Conservation (phyloP, 345 rosid species). For the Odontarrhena argentea region DNA sequence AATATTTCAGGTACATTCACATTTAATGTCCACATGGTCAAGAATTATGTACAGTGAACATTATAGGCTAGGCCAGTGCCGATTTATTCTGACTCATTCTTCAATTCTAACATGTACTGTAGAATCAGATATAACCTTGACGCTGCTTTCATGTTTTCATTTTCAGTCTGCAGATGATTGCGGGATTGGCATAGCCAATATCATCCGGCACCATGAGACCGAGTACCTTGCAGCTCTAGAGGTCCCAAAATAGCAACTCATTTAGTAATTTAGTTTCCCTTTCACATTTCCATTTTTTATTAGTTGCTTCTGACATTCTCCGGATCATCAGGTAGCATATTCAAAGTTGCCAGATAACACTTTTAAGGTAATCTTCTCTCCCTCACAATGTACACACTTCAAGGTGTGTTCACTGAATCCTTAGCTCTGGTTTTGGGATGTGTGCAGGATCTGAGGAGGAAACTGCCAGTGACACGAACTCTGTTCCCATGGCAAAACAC, state of each 20-base stretch:
- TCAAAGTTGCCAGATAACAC: conserved; percentile 91
- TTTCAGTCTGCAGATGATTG: conserved; percentile 86
- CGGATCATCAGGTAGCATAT: conserved; percentile 74
- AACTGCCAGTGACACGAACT: conserved; percentile 95
- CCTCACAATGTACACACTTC: not conserved
- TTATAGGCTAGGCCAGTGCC: not conserved
- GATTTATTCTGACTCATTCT: not conserved
- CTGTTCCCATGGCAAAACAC: conserved; percentile 95
- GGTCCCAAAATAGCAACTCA: conserved; percentile 48
- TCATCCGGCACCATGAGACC: conserved; percentile 84
- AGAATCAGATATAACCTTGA: not conserved
- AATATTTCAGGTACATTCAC: conserved; percentile 68
- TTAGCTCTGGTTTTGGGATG: not conserved
- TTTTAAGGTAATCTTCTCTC: conserved; percentile 64
- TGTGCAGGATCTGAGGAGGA: conserved; percentile 88
- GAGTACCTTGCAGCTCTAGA: conserved; percentile 87
- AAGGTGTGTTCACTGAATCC: not conserved
- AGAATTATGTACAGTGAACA: not conserved
- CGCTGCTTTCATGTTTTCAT: conserved; percentile 28
- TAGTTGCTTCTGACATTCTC: not conserved
- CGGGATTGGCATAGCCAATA: conserved; percentile 65
- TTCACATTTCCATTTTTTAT: not conserved
- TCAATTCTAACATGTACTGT: not conserved
- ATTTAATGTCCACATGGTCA: conserved; percentile 3
- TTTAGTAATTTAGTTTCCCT: not conserved